Percentiles rank a stretch among this genome's conserved stretches.
Conservation (phyloP, 306 rosid species). For the Begonia fuchsioides region DNA sequence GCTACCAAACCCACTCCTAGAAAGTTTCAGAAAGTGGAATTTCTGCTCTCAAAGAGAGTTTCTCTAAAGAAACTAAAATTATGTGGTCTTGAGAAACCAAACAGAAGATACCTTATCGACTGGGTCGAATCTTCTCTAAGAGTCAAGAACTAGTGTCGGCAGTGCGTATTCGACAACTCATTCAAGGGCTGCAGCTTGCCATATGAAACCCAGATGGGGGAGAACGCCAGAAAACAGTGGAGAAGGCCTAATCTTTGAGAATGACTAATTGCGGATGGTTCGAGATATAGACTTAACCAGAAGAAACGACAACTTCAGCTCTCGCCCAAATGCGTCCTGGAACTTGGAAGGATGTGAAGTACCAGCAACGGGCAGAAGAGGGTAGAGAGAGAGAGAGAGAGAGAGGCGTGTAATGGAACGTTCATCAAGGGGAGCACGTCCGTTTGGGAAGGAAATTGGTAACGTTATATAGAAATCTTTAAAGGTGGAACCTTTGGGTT, state of each 20-base stretch:
- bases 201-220: constrained; percentile 15
- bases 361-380: background rate
- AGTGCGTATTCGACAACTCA: constrained; percentile 16
- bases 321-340: constrained; percentile 8
- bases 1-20: too few species aligned
- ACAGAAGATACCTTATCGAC: too few species aligned
- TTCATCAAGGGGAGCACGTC: constrained; percentile 33
- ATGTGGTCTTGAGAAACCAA: too few species aligned
- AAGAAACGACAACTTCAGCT: constrained; percentile 32
- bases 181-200: constrained; percentile 13
- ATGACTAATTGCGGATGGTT: constrained; percentile 30
- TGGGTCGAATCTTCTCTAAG: too few species aligned
- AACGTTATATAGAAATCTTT: constrained; percentile 13
- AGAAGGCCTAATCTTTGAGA: constrained; percentile 20
- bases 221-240: constrained; percentile 15
- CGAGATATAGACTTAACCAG: constrained; percentile 31
- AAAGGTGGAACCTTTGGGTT: constrained; percentile 14
- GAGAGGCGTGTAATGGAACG: constrained; percentile 13
- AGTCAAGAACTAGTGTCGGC: background rate
- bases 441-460: constrained; percentile 24
- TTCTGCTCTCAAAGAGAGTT: too few species aligned
- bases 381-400: background rate
- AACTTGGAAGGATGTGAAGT: constrained; percentile 3
- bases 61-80: too few species aligned
- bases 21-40: too few species aligned